Evolutionary conservation across 345 rosid genomes (phyloP), one percentile per base, ranked within the genome.

Genomic region (Turnera subulata): DNA sequence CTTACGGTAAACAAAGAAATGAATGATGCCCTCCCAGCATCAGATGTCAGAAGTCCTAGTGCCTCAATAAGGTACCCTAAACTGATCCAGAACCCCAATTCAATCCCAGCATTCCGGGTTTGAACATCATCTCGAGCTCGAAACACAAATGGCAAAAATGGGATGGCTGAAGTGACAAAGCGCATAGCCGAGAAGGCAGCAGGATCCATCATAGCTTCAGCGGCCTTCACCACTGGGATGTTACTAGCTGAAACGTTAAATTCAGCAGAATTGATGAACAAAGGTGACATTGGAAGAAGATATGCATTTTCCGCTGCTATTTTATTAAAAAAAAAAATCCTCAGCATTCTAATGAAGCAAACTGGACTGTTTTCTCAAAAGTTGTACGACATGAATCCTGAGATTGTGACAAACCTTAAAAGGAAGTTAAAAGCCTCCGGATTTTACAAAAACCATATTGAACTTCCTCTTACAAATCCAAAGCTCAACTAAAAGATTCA

Each of bases 71-170:
- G 68, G 65, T 82, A 82, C 11, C 85, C 85, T 24, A 83, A 66
- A 74, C 84, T 76, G 50, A 76, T 73, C 84, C 85, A 83, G 14
- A 83, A 37, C 17, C 93, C 89, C 75, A 86, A 74, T 76, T 83
- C 89, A 43, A 79, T 64, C 51, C 84, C 89, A 1, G 84, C 80
- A 67, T 79, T 74, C 21, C 78, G 76, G 29, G 78, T 86, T 22
- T 76, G 37, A 13, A 58, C 72, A 70, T 76, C 77, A 11, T 69
- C 69, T 66, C 73, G 46, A 10, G 85, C 76, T 59, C 35, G 59
- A 32, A 61, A 19, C 50, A 82, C 72, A 62, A 81, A 74, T 15
- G 84, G 89, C 23, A 80, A 53, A 59, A 86, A 81, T 0, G 82
- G 82, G n/a, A 86, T 70, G 11, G 87, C 82, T 11, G 77, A 73